These are phyloP conservation scores for Penicillium sp. DNA, from an alignment of 2,329 filamentous ascomycete genomes.

Conservation along the genomic window DNA sequence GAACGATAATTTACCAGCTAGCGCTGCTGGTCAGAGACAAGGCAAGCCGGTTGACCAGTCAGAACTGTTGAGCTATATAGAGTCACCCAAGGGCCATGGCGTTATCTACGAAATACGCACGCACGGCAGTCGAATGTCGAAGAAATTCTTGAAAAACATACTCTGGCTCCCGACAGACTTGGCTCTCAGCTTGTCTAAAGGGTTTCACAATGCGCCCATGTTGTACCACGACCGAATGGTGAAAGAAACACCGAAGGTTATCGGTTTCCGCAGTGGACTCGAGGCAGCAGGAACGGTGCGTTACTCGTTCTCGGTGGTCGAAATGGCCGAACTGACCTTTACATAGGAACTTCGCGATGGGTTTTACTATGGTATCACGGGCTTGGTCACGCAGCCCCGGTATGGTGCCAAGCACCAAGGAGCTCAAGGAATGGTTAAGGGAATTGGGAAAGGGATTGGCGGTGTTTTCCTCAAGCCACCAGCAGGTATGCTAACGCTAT, in stretches of 20 bases:
- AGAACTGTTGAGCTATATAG: slow-evolving; percentile 9
- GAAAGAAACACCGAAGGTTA: slow-evolving; percentile 72
- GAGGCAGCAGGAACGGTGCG: slow-evolving; percentile 60
- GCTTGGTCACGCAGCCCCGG: slow-evolving; percentile 74
- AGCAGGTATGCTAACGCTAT: slow-evolving; percentile 55
- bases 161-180: slow-evolving; percentile 83
- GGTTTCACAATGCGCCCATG: slow-evolving; percentile 82
- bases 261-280: slow-evolving; percentile 70
- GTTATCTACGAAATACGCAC: slow-evolving; percentile 8
- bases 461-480: slow-evolving; percentile 77
- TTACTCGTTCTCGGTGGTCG: background rate
- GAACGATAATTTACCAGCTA: background rate
- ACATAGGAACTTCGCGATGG: slow-evolving; percentile 66
- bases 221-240: slow-evolving; percentile 83
- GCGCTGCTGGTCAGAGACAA: background rate
- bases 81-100: background rate
- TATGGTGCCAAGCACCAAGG: slow-evolving; percentile 66
- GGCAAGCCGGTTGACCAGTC: slow-evolving; percentile 13
- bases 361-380: slow-evolving; percentile 76
- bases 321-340: background rate
- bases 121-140: slow-evolving; percentile 47
- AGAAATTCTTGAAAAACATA: slow-evolving; percentile 68
- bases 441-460: slow-evolving; percentile 77
- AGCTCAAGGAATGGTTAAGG: slow-evolving; percentile 69
- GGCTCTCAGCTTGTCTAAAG: slow-evolving; percentile 74